phyloP scores from a whole-genome alignment of 495 filamentous ascomycete species.

The Penicillium turbatum region DNA sequence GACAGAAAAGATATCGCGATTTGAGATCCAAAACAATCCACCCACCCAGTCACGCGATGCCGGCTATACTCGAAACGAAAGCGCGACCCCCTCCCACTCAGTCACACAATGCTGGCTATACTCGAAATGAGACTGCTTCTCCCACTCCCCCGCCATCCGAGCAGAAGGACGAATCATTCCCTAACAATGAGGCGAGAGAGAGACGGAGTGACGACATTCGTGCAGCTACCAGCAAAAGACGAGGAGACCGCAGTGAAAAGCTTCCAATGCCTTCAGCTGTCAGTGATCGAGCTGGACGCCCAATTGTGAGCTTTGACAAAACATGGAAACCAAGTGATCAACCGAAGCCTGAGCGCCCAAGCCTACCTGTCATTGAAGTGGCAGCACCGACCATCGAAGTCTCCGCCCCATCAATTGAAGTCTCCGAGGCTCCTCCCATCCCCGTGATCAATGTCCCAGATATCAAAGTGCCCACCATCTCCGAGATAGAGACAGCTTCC shows the following conservation, averaged over 20 bases:
- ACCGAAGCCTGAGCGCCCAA: conserved; percentile 21
- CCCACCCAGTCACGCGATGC: conserved; percentile 72
- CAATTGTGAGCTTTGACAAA: conserved; percentile 88
- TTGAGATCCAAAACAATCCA: conserved; percentile 74
- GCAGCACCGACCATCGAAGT: conserved; percentile 28
- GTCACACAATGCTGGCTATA: conserved; percentile 70
- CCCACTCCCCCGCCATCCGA: conserved; percentile 22
- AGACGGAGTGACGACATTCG: conserved; percentile 81
- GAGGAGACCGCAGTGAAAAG: conserved; percentile 78
- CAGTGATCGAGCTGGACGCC: conserved; percentile 76
- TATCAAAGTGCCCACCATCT: conserved; percentile 40
- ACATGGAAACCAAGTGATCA: conserved; percentile 64
- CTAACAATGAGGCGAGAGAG: conserved; percentile 70
- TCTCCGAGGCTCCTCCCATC: conserved; percentile 50
- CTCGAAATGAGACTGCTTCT: conserved; percentile 51
- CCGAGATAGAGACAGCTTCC: conserved; percentile 25
- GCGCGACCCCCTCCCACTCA: conserved; percentile 49
- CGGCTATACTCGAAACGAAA: conserved; percentile 62
- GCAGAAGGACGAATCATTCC: conserved; percentile 22
- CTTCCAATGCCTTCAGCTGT: conserved; percentile 81
- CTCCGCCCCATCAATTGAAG: conserved; percentile 27
- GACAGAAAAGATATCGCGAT: conserved; percentile 53
- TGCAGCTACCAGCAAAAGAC: conserved; percentile 82
- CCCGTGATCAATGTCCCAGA: conserved; percentile 63
- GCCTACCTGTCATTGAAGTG: conserved; percentile 42